These are phyloP conservation scores for Populus ilicifolia DNA, from an alignment of 345 rosid genomes.

Conservation along the genomic window DNA sequence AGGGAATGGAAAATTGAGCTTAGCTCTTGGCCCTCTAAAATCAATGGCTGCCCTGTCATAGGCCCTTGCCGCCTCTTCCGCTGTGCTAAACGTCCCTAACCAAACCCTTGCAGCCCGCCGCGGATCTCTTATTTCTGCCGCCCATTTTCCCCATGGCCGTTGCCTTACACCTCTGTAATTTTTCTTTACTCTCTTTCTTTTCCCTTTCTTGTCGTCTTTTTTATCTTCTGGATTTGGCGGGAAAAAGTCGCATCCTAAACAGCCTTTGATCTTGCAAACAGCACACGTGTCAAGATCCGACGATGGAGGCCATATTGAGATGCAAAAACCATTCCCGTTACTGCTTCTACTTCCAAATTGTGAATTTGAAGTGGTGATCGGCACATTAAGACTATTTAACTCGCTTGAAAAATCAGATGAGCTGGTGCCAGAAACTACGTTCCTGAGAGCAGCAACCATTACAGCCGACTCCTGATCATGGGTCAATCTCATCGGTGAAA, in stretches of 20 bases:
- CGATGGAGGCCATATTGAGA: slow-evolving; percentile 18
- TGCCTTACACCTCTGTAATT: slow-evolving; percentile 95
- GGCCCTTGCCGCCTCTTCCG: slow-evolving; percentile 90
- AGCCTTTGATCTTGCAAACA: slow-evolving; percentile 57
- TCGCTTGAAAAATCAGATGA: background rate
- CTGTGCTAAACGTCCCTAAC: slow-evolving; percentile 89
- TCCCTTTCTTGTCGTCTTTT: slow-evolving; percentile 7
- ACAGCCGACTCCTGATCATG: slow-evolving; percentile 56
- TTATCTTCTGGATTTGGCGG: slow-evolving; percentile 41
- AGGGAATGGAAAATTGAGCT: slow-evolving; percentile 54
- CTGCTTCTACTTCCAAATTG: background rate
- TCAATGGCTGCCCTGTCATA: slow-evolving; percentile 73
- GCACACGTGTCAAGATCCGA: slow-evolving; percentile 53
- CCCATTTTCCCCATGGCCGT: slow-evolving; percentile 98
- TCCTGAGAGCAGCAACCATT: slow-evolving; percentile 54
- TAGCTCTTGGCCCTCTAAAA: slow-evolving; percentile 46
- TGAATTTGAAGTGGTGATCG: slow-evolving; percentile 1
- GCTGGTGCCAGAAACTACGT: slow-evolving; percentile 33
- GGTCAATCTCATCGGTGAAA: slow-evolving; percentile 30
- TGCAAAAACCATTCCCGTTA: background rate
- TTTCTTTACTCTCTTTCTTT: slow-evolving; percentile 46
- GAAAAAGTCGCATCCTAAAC: slow-evolving; percentile 77
- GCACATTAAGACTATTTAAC: background rate
- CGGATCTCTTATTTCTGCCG: slow-evolving; percentile 95
- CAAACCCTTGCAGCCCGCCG: slow-evolving; percentile 72